Base-by-base conservation (phyloP, 306 rosid species). In the Calophaca sinica region DNA sequence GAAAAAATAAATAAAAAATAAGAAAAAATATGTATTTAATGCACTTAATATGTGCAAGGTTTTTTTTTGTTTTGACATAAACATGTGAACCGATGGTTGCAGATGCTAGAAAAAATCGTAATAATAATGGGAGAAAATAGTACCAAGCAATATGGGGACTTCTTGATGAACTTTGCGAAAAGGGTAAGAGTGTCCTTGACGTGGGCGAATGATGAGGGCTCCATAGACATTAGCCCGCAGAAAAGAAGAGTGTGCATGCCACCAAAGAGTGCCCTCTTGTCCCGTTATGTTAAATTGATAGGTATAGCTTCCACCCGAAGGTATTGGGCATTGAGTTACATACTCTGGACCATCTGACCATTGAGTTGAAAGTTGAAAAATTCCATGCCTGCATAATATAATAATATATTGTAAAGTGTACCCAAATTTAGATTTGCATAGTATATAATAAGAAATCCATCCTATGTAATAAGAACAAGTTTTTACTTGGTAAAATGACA, bases 191-290 rank as follows among this genome's bases (percentile, higher is more conserved):
- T 2, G 63, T 32, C 79, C 80, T 2, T 6, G 7, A 13, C 58
- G 59, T 0, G 97, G 94, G 0, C 65, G 78, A 70, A 92, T 84
- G 61, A 92, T 48, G 55, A 92, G 88, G 2, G 94, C 91, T 1
- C 96, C 92, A 35, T 87, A 49, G 4, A 92, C 87, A 2, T 87
- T 84, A 4, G 96, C 80, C 2, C 96, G 96, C 26, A 92, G 87
- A 84, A 82, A 77, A 3, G 88, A 75, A 0, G 79, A 59, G 67
- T 90, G 94, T 0, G 94, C 89, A 71, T 92, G 94, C 96, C 96
- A 90, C 92, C 96, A 92, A 11, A 90, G 88, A 6, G 94, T 92
- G 0, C 97, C 96, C 42, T 92, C 96, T 70, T 92, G 94, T 26
- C 78, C 84, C 4, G 73, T 84, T 70, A 92, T 61, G 0, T 81